Evolutionary conservation across 2,329 filamentous ascomycete species (phyloP).

Genomic region (Penicillium italicum): DNA sequence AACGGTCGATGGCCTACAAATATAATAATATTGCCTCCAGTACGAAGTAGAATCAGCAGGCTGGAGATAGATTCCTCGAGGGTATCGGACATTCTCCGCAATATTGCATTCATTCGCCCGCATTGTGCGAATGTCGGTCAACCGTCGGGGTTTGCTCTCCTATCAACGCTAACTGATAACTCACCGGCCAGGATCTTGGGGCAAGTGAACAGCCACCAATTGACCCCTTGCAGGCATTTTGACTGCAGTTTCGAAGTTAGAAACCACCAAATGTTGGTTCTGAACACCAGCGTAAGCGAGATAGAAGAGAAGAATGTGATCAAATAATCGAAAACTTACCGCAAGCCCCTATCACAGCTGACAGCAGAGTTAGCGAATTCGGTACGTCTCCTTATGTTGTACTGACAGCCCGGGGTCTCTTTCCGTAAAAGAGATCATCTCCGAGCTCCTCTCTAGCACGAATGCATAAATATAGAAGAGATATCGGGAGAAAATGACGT

Average conservation of each 20-base stretch:
- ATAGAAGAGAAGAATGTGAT: neutral
- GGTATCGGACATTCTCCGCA: neutral
- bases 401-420: neutral
- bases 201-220: constrained; percentile 10
- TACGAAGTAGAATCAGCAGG: neutral
- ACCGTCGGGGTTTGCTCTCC: constrained; percentile 7
- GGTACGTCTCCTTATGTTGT: constrained; percentile 16
- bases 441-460: neutral
- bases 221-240: constrained; percentile 7
- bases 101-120: neutral
- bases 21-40: neutral
- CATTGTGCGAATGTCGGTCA: constrained; percentile 20
- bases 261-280: neutral
- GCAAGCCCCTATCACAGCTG: neutral
- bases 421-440: constrained; percentile 9
- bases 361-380: neutral
- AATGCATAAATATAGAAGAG: neutral
- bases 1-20: neutral
- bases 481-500: neutral
- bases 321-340: neutral
- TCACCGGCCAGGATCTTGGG: constrained; percentile 7
- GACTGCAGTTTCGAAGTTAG: neutral
- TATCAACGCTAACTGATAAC: constrained; percentile 8
- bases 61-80: neutral
- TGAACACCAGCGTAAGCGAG: neutral